Conservation (phyloP, 1,284 basidiomycete species). For the Neonothopanus nambi region DNA sequence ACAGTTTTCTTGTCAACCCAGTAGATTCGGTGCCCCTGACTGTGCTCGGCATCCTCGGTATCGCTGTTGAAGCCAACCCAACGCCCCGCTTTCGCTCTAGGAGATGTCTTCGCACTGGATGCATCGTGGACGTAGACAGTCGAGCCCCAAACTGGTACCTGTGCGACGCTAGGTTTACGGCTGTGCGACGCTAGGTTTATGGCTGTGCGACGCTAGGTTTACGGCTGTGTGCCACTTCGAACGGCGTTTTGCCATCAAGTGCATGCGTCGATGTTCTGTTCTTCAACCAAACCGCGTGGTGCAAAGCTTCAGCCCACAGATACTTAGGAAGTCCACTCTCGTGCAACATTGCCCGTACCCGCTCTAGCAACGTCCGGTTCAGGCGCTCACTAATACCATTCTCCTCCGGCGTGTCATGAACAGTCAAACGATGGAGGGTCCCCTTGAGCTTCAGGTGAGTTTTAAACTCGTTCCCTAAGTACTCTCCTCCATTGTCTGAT, state of each 20-base stretch:
- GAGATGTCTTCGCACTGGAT: conserved; percentile 22
- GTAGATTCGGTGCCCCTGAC: neutral
- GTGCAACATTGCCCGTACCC: conserved; percentile 20
- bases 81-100: conserved; percentile 19
- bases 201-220: no score
- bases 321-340: no score
- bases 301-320: no score
- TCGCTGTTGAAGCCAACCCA: conserved; percentile 33
- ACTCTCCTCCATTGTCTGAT: no score
- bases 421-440: no score
- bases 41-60: no score
- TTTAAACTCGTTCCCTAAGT: no score
- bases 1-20: neutral
- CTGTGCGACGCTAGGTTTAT: no score
- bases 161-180: conserved; percentile 19
- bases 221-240: conserved; percentile 17
- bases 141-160: conserved; percentile 10
- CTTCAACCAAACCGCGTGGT: conserved; percentile 24
- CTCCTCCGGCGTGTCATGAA: no score
- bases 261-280: conserved; percentile 27
- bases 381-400: conserved; percentile 31
- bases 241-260: conserved; percentile 23
- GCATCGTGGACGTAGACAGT: neutral
- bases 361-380: conserved; percentile 26
- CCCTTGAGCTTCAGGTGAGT: no score